These are phyloP conservation scores for Zygosaccharomyces pseudobailii DNA, from an alignment of 1,139 yeast species.

Conservation along the genomic window DNA sequence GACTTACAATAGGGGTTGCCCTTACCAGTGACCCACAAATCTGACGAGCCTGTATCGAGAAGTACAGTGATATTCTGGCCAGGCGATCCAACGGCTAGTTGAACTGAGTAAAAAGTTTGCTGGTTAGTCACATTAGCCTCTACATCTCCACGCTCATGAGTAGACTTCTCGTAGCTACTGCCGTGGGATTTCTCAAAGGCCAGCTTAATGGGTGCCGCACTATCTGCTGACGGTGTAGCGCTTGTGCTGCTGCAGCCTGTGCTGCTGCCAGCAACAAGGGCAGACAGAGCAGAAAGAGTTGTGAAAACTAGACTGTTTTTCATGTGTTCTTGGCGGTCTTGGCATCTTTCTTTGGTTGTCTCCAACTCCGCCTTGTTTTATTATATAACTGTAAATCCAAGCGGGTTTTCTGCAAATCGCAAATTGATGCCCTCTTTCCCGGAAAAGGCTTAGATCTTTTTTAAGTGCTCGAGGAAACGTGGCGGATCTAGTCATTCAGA, in stretches of 20 bases:
- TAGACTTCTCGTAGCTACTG: conserved; percentile 6
- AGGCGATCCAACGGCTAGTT: conserved; percentile 48
- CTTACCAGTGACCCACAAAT: conserved; percentile 49
- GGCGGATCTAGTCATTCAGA: too few relatives aligned
- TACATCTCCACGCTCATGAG: conserved; percentile 1
- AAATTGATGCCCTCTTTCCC: background rate
- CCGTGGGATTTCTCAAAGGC: conserved; percentile 12
- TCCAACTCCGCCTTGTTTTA: background rate
- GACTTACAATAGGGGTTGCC: conserved; percentile 19
- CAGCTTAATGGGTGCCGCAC: conserved; percentile 2
- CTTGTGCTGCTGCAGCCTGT: background rate
- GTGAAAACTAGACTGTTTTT: background rate
- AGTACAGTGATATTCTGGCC: conserved; percentile 45
- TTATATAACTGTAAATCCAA: background rate
- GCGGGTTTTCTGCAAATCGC: background rate
- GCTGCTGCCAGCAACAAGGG: background rate
- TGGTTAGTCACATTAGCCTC: conserved; percentile 38
- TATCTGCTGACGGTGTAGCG: background rate
- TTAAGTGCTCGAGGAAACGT: background rate
- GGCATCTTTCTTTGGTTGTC: background rate
- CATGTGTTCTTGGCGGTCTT: background rate
- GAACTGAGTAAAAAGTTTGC: conserved; percentile 46
- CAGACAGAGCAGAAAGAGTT: background rate
- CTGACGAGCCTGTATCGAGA: conserved; percentile 65
- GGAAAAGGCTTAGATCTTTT: background rate